A percentile compares a stretch with the other conserved stretches of the same genome.
phyloP scores from a whole-genome alignment of 768 basidiomycete genomes.

The Lactarius sp. region DNA sequence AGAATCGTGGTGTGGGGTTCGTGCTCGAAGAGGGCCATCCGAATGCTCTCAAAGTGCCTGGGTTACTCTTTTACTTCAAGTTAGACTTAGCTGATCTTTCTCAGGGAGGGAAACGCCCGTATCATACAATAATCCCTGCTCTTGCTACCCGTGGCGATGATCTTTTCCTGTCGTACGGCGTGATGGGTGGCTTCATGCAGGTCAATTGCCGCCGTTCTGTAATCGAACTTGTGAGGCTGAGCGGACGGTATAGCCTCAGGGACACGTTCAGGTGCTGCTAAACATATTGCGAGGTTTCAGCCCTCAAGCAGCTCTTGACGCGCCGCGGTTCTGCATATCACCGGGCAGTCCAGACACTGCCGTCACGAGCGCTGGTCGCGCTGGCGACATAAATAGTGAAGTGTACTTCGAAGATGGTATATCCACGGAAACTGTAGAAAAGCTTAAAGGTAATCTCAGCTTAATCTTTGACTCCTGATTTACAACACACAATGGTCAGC shows the following conservation, averaged over 20 bases:
- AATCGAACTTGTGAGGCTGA: background rate
- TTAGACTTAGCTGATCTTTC: background rate
- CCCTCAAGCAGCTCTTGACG: conserved; percentile 76
- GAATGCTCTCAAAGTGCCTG: conserved; percentile 66
- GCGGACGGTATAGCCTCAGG: conserved; percentile 64
- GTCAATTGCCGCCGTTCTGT: conserved; percentile 31
- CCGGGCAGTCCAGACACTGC: background rate
- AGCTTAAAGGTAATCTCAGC: conserved; percentile 51
- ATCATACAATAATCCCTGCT: conserved; percentile 94
- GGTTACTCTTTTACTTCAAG: background rate
- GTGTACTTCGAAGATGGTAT: conserved; percentile 63
- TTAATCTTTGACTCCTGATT: conserved; percentile 6
- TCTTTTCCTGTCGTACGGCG: conserved; percentile 83
- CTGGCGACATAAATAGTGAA: conserved; percentile 95
- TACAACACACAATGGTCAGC: conserved; percentile 37
- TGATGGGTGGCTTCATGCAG: conserved; percentile 93
- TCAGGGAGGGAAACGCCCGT: conserved; percentile 77
- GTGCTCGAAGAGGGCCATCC: conserved; percentile 75
- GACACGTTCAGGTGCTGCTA: conserved; percentile 90
- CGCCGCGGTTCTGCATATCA: conserved; percentile 15
- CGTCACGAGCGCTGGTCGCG: background rate
- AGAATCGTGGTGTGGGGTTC: conserved; percentile 90
- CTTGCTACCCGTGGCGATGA: conserved; percentile 75
- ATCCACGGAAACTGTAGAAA: conserved; percentile 51
- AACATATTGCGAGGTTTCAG: conserved; percentile 87